Base-by-base conservation (phyloP, 1,284 basidiomycete species). In the Sporisorium iseilematis-ciliati region DNA sequence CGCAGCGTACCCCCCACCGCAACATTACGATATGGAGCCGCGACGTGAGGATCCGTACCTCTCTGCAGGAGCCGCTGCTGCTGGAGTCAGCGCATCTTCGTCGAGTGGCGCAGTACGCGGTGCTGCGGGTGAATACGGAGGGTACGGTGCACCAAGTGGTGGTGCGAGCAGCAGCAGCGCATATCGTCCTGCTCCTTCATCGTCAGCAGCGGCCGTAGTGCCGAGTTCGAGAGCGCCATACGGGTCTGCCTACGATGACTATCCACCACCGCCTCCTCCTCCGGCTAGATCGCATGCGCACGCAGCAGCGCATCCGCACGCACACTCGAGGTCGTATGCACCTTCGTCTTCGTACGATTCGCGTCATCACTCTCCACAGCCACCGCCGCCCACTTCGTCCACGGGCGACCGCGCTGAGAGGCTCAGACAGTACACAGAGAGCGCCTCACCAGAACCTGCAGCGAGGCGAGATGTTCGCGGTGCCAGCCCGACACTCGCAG, bases 361-460 rank as follows among this genome's bases (percentile, higher is more conserved):
- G 21, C 57, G 65, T 2, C 61, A 68, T 18, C 65, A 67, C 48
- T 67, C 65, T 33, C 70, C 70, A 26, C 59, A 59, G 23, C 49
- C 64, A 10, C 43, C 46, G n/a, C 52, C 65, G 31, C 56, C 57
- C 26, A 49, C 70, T 10, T 55, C 61, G 2, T 57, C 71, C 12
- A 49, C 45, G 1, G 72, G 62, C 14, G 72, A 75, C 26, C 56
- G 66, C n/a, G 60, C 72, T 3, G 72, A 75, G 29, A 42, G 72
- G 12, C 57, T 77, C 25, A 51, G 75, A 20, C 75, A 77, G 51
- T 77, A 77, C 45, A 77, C 75, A 8, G 66, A 73, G 12, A 66
- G 63, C 2, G 45, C 63, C 18, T 66, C 63, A 20, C 75, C 75
- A 21, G 75, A 77, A 65, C 57, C 72, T 2, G 48, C 52, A 0